phyloP scores from a whole-genome alignment of 345 rosid genomes.

The Toxicodendron radicans region DNA sequence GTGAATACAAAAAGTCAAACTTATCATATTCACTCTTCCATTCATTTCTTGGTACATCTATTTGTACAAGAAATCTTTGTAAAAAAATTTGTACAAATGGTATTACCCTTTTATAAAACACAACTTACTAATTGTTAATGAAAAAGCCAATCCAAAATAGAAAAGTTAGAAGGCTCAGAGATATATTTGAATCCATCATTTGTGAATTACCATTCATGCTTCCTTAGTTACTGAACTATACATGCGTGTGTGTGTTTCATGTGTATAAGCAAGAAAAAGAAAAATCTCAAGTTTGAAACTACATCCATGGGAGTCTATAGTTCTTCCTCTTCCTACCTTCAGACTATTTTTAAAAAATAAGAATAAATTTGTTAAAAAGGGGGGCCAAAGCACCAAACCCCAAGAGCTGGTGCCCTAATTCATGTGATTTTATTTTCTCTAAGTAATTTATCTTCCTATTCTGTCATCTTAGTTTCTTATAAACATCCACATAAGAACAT shows the following conservation, averaged over 20 bases:
- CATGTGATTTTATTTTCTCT: background rate
- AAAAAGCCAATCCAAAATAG: background rate
- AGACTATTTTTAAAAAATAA: background rate
- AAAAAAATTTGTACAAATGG: too few relatives aligned
- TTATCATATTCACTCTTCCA: too few relatives aligned
- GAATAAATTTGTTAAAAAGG: background rate
- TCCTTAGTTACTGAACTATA: background rate
- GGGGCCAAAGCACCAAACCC: background rate
- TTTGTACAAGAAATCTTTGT: too few relatives aligned
- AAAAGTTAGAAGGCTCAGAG: background rate
- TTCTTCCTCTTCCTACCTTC: background rate
- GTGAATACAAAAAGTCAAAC: too few relatives aligned
- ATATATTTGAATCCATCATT: background rate
- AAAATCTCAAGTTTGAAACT: background rate
- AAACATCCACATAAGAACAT: background rate
- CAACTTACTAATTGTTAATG: too few relatives aligned
- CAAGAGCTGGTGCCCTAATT: background rate
- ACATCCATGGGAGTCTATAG: background rate
- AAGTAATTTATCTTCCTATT: background rate
- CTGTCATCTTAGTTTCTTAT: background rate
- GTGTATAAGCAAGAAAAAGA: too few relatives aligned
- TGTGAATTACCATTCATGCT: background rate
- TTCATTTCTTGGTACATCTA: too few relatives aligned
- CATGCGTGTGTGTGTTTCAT: background rate
- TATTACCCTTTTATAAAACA: background rate